These are phyloP conservation scores for Emydomyces testavorans DNA, from an alignment of 2,329 filamentous ascomycete genomes.

Conservation along the genomic window DNA sequence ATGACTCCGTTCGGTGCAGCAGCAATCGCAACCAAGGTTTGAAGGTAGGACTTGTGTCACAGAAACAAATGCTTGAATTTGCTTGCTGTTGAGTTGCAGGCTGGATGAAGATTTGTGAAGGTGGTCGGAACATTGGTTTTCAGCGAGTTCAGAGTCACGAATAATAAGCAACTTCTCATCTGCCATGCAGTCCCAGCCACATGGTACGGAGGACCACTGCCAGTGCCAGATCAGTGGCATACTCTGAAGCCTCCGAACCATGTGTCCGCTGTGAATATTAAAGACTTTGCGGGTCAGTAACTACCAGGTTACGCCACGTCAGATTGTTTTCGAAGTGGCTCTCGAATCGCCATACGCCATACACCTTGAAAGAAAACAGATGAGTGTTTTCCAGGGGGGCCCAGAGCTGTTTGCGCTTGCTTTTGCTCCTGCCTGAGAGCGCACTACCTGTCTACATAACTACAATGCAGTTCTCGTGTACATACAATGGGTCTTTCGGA, in stretches of 20 bases:
- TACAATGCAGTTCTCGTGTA: too few relatives aligned
- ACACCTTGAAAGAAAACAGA: constrained; percentile 1
- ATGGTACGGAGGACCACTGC: background rate
- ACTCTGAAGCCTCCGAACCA: too few relatives aligned
- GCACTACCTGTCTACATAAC: too few relatives aligned
- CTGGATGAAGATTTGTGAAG: background rate
- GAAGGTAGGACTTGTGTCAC: background rate
- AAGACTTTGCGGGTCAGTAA: too few relatives aligned
- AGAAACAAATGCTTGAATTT: background rate
- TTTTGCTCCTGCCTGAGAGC: too few relatives aligned
- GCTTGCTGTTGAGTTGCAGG: background rate
- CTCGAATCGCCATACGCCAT: background rate
- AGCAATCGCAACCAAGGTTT: background rate
- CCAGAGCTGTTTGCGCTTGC: too few relatives aligned
- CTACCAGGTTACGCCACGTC: too few relatives aligned
- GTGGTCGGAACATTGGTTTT: background rate
- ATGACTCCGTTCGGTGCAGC: background rate
- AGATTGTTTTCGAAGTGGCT: background rate
- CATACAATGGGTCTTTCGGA: too few relatives aligned
- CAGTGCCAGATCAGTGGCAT: too few relatives aligned
- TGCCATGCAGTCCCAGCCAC: constrained; percentile 1
- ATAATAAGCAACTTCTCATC: background rate
- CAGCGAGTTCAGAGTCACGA: background rate
- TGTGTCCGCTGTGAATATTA: background rate
- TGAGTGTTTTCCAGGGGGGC: too few relatives aligned